phyloP scores from a whole-genome alignment of 1,284 basidiomycete genomes.

The Chiua sp. region DNA sequence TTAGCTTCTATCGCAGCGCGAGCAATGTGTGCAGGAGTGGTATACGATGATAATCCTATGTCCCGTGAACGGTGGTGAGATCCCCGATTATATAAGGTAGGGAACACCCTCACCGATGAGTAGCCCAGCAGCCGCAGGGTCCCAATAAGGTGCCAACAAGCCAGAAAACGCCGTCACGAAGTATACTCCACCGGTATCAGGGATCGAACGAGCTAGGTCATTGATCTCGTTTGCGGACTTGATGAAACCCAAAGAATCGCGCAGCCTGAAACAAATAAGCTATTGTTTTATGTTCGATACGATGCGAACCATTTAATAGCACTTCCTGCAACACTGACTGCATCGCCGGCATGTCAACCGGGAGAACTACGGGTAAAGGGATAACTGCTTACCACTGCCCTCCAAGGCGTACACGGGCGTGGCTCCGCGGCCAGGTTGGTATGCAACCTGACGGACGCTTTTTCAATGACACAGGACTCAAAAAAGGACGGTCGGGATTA shows the following conservation, averaged over 20 bases:
- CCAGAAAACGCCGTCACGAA: constrained; percentile 98
- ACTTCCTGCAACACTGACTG: constrained; percentile 93
- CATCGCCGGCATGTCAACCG: constrained; percentile 5
- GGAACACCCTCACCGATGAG: constrained; percentile 69
- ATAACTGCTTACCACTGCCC: constrained; percentile 75
- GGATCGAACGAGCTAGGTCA: constrained; percentile 77
- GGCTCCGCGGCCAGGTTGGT: constrained; percentile 81
- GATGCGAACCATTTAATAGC: constrained; percentile 81
- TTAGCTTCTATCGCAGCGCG: constrained; percentile 94
- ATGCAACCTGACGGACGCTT: constrained; percentile 81
- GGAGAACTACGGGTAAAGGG: neutral
- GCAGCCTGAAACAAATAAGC: constrained; percentile 53
- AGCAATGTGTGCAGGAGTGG: constrained; percentile 92
- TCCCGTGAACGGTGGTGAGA: constrained; percentile 11
- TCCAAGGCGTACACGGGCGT: constrained; percentile 94
- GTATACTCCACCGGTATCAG: constrained; percentile 91
- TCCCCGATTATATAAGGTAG: neutral
- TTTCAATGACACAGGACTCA: constrained; percentile 17
- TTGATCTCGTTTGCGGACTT: constrained; percentile 86
- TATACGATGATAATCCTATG: constrained; percentile 86
- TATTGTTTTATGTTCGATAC: neutral
- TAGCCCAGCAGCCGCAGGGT: constrained; percentile 82
- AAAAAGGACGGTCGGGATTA: constrained; percentile 44
- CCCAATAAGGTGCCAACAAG: constrained; percentile 93
- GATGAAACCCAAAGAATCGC: constrained; percentile 91